Percentiles rank a stretch among this genome's conserved stretches.
Evolutionary conservation across 768 basidiomycete genomes (phyloP).

Genomic region (Mycena polygramma): DNA sequence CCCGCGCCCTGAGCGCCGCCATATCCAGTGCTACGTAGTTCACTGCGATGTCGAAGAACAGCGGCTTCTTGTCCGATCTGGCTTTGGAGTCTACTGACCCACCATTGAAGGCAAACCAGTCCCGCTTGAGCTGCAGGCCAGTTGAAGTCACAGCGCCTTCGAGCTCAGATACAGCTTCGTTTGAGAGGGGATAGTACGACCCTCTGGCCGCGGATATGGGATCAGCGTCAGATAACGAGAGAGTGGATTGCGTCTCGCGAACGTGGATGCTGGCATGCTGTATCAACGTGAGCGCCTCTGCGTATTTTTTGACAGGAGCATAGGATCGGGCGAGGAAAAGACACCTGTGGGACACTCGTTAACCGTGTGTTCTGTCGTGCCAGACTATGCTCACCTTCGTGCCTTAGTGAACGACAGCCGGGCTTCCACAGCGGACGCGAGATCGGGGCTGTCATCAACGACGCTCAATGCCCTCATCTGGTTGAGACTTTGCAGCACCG

Average conservation of each 20-base stretch:
- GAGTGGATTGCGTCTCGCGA: conserved; percentile 74
- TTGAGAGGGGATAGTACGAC: conserved; percentile 68
- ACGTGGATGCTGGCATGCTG: conserved; percentile 80
- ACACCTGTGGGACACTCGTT: conserved; percentile 59
- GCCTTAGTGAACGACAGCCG: conserved; percentile 82
- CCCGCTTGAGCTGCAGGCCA: conserved; percentile 69
- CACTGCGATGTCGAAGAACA: conserved; percentile 95
- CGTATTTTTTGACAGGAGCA: conserved; percentile 74
- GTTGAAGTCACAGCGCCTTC: conserved; percentile 64
- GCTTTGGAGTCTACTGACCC: conserved; percentile 62
- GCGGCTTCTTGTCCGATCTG: conserved; percentile 78
- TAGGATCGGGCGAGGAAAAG: conserved; percentile 85
- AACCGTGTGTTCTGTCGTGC: conserved; percentile 18
- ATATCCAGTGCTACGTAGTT: conserved; percentile 93
- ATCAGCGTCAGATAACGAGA: conserved; percentile 63
- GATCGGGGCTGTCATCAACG: conserved; percentile 90
- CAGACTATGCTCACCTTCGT: conserved; percentile 64
- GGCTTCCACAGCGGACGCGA: conserved; percentile 83
- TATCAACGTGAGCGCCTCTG: conserved; percentile 77
- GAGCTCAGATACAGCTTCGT: conserved; percentile 60
- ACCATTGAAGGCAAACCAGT: conserved; percentile 86
- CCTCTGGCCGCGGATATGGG: conserved; percentile 58
- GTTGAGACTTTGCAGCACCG: conserved; percentile 84
- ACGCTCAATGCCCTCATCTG: conserved; percentile 88
- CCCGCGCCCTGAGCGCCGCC: conserved; percentile 77